These are phyloP conservation scores for Rhodotorula diobovata DNA, from an alignment of 768 basidiomycete species.

Conservation along the genomic window DNA sequence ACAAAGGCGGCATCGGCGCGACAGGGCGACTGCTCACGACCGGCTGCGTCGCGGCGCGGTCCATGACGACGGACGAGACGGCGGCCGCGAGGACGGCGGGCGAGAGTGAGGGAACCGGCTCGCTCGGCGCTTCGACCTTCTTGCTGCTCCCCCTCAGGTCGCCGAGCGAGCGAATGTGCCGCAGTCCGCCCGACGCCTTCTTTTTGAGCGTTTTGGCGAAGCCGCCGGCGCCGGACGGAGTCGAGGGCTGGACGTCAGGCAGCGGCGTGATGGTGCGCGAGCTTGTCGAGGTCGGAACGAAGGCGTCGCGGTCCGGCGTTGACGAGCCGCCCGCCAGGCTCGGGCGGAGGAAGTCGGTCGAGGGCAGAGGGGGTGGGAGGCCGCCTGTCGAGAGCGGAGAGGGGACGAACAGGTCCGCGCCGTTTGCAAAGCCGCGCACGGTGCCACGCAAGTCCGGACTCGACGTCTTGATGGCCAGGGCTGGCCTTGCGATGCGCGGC, in stretches of 20 bases:
- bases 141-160: slow-evolving; percentile 20
- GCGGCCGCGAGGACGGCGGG: not conserved
- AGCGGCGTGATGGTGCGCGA: slow-evolving; percentile 12
- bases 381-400: not conserved
- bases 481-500: slow-evolving; percentile 4
- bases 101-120: slow-evolving; percentile 10
- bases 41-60: slow-evolving; percentile 12
- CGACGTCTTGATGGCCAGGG: slow-evolving; percentile 26
- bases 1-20: not conserved
- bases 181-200: slow-evolving; percentile 15
- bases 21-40: not conserved
- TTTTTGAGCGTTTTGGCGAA: slow-evolving; percentile 4
- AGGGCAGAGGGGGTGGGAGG: not conserved
- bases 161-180: slow-evolving; percentile 31
- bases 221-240: not conserved
- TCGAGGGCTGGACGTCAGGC: not conserved
- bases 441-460: slow-evolving; percentile 19
- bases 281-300: slow-evolving; percentile 6
- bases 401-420: not conserved
- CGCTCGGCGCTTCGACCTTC: not conserved
- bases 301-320: not conserved
- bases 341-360: not conserved
- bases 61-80: not conserved
- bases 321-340: not conserved
- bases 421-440: not conserved